phyloP scores from a whole-genome alignment of 2,329 filamentous ascomycete species.

The Trichoderma endophyticum region DNA sequence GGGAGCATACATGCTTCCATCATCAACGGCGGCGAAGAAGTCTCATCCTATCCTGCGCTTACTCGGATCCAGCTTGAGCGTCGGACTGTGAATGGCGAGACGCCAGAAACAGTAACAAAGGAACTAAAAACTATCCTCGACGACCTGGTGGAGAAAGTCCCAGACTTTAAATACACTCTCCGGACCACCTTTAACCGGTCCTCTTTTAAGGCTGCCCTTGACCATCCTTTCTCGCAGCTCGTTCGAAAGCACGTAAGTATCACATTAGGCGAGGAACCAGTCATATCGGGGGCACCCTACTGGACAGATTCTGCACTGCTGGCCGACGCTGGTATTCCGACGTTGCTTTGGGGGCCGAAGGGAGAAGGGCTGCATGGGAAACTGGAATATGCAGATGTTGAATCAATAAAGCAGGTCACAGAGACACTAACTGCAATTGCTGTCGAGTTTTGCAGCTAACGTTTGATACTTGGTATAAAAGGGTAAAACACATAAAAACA shows the following conservation, averaged over 20 bases:
- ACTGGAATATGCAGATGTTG: conserved; percentile 47
- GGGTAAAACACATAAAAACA: neutral
- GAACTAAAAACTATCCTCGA: conserved; percentile 40
- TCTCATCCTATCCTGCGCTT: conserved; percentile 50
- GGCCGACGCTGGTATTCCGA: conserved; percentile 42
- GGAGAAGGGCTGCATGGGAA: conserved; percentile 50
- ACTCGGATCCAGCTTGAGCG: conserved; percentile 47
- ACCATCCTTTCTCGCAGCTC: conserved; percentile 41
- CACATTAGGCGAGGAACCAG: conserved; percentile 28
- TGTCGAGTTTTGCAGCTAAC: conserved; percentile 30
- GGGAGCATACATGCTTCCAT: conserved; percentile 46
- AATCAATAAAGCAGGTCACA: conserved; percentile 39
- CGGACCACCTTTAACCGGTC: conserved; percentile 42
- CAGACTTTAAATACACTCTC: conserved; percentile 41
- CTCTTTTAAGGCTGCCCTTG: conserved; percentile 37
- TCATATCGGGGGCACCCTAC: conserved; percentile 34
- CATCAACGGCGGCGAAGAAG: conserved; percentile 50
- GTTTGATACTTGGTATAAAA: too few species aligned
- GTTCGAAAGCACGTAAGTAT: conserved; percentile 29
- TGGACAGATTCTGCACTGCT: conserved; percentile 54
- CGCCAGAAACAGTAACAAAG: conserved; percentile 32
- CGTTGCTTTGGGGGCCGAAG: conserved; percentile 45
- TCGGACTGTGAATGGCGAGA: conserved; percentile 46
- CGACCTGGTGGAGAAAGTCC: conserved; percentile 30
- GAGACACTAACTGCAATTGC: conserved; percentile 28